A percentile compares a stretch with the other conserved stretches of the same genome.
Evolutionary conservation across 176 grass and related monocot species (phyloP).

Genomic region (Aechmea fasciata): DNA sequence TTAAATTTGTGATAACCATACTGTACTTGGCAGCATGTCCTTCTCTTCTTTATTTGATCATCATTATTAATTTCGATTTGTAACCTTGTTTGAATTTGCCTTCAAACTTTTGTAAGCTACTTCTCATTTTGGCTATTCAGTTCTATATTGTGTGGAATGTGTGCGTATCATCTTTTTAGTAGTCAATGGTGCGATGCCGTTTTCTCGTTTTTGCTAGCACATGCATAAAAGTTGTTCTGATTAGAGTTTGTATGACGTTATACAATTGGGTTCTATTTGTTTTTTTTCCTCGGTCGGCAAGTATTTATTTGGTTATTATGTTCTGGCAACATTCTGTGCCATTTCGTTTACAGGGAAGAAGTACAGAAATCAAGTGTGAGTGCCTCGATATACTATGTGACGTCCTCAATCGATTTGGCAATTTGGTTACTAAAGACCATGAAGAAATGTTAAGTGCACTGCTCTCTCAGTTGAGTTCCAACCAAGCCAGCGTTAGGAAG

Average conservation of each 20-base stretch:
- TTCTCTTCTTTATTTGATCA: no score
- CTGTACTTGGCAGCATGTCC: no score
- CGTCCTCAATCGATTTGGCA: conserved; percentile 84
- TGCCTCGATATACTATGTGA: conserved; percentile 94
- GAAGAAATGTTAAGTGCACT: conserved; percentile 64
- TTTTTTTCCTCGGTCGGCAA: neutral
- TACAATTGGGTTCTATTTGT: neutral
- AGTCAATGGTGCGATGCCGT: no score
- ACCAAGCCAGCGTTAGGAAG: conserved; percentile 85
- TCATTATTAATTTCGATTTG: no score
- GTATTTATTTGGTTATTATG: neutral
- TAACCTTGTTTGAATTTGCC: no score
- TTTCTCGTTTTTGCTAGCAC: no score
- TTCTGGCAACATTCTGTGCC: neutral
- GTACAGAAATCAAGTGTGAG: conserved; percentile 90
- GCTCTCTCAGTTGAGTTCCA: conserved; percentile 64
- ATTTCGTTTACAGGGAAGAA: conserved; percentile 58
- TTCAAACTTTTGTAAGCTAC: neutral
- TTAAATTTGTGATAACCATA: neutral
- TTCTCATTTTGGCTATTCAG: conserved; percentile 1
- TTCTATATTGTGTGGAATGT: neutral
- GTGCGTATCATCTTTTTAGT: no score
- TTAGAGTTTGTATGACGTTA: no score
- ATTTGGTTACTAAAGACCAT: conserved; percentile 76
- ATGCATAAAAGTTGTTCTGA: no score